A percentile compares a stretch with the other conserved stretches of the same genome.
phyloP scores from a whole-genome alignment of 148 eudicot genomes.

The Pouteria glomerata region DNA sequence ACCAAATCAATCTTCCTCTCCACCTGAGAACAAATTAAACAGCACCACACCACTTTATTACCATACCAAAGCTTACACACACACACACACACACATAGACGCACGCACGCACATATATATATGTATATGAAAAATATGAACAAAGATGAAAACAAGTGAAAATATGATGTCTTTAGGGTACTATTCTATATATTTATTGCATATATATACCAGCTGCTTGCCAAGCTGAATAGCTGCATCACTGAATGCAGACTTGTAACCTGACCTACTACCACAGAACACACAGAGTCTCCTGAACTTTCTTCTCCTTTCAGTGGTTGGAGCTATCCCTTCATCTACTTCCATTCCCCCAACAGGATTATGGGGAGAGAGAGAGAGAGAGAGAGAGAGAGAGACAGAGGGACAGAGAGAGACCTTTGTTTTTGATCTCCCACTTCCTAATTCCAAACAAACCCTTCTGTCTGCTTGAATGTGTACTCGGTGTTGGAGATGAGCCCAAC shows the following conservation, averaged over 20 bases:
- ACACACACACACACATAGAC: too few relatives aligned
- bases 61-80: not conserved
- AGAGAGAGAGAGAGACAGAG: conserved; percentile 8
- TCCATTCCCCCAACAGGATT: conserved; percentile 25
- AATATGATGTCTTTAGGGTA: not conserved
- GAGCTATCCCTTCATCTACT: conserved; percentile 19
- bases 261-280: conserved; percentile 71
- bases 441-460: conserved; percentile 23
- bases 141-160: not conserved
- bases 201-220: conserved; percentile 46
- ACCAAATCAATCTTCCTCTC: conserved; percentile 60
- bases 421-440: conserved; percentile 7
- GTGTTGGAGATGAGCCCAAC: conserved; percentile 42
- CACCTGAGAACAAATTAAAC: conserved; percentile 30
- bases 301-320: conserved; percentile 21
- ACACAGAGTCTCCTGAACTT: conserved; percentile 61
- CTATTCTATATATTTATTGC: too few relatives aligned
- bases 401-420: conserved; percentile 7
- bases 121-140: not conserved
- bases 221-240: conserved; percentile 78
- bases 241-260: conserved; percentile 47
- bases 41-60: not conserved
- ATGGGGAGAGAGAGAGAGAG: conserved; percentile 2
- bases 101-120: too few relatives aligned
- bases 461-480: conserved; percentile 19